Evolutionary conservation across 371 early-diverging fungal species (phyloP).

Genomic region (Batrachochytrium dendrobatidis): DNA sequence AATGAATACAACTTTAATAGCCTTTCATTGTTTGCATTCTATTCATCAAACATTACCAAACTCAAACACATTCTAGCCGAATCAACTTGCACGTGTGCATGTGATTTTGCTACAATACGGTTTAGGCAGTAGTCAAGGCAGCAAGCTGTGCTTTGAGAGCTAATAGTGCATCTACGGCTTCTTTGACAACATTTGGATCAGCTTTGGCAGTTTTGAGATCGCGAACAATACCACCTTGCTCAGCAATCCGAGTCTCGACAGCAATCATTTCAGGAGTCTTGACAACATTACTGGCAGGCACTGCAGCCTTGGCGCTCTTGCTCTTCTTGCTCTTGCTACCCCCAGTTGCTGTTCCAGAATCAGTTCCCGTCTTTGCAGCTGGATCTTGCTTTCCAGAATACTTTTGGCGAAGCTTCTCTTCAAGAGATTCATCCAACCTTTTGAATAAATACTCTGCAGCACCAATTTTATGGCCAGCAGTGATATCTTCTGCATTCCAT

Average conservation of each 20-base stretch:
- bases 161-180: conserved; percentile 33
- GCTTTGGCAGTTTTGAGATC: conserved; percentile 48
- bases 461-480: conserved; percentile 75
- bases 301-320: conserved; percentile 23
- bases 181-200: conserved; percentile 28
- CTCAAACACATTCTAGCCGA: background rate
- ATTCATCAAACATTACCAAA: too few relatives aligned
- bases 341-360: too few relatives aligned
- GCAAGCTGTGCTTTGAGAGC: conserved; percentile 41
- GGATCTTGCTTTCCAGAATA: conserved; percentile 55
- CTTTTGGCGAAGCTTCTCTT: conserved; percentile 55
- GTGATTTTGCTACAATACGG: too few relatives aligned
- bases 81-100: too few relatives aligned
- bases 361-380: conserved; percentile 8
- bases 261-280: conserved; percentile 41
- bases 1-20: too few relatives aligned
- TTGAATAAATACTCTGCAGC: conserved; percentile 87
- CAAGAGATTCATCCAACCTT: conserved; percentile 72
- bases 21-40: too few relatives aligned
- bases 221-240: conserved; percentile 47
- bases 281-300: conserved; percentile 25
- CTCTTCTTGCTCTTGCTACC: conserved; percentile 18
- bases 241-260: conserved; percentile 44
- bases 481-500: conserved; percentile 59
- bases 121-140: conserved; percentile 4